Percentiles rank a stretch among this genome's conserved stretches.
phyloP scores from a whole-genome alignment of 148 eudicot species.

The Arbutus unedo region DNA sequence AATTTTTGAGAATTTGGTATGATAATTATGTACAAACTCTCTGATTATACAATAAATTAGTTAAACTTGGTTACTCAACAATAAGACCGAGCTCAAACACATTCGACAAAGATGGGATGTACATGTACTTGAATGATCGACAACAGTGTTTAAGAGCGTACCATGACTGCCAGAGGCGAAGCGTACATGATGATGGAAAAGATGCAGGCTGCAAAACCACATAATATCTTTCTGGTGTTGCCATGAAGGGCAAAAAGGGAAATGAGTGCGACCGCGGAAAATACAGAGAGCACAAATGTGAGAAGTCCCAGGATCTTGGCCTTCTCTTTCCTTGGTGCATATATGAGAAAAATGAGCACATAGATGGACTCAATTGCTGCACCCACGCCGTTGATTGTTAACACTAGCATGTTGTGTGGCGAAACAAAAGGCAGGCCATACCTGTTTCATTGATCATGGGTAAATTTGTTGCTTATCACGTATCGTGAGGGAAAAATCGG shows the following conservation, averaged over 20 bases:
- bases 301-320: conserved; percentile 56
- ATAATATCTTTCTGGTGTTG: conserved; percentile 56
- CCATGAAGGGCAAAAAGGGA: conserved; percentile 71
- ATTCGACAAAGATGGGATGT: too few relatives aligned
- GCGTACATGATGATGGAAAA: conserved; percentile 92
- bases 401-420: conserved; percentile 49
- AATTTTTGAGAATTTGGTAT: too few relatives aligned
- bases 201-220: conserved; percentile 66
- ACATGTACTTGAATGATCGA: too few relatives aligned
- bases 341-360: conserved; percentile 55
- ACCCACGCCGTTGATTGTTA: conserved; percentile 60
- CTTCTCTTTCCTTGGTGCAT: conserved; percentile 75
- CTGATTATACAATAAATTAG: too few relatives aligned
- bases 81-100: too few relatives aligned
- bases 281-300: conserved; percentile 34
- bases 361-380: conserved; percentile 65
- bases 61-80: too few relatives aligned
- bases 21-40: too few relatives aligned
- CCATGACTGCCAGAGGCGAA: conserved; percentile 85
- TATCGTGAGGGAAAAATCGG: not conserved
- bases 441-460: conserved; percentile 20
- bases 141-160: conserved; percentile 16
- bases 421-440: conserved; percentile 74
- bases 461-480: not conserved
- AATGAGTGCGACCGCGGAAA: conserved; percentile 49